phyloP scores from a whole-genome alignment of 2,329 filamentous ascomycete genomes.

The Pyricularia grisea region DNA sequence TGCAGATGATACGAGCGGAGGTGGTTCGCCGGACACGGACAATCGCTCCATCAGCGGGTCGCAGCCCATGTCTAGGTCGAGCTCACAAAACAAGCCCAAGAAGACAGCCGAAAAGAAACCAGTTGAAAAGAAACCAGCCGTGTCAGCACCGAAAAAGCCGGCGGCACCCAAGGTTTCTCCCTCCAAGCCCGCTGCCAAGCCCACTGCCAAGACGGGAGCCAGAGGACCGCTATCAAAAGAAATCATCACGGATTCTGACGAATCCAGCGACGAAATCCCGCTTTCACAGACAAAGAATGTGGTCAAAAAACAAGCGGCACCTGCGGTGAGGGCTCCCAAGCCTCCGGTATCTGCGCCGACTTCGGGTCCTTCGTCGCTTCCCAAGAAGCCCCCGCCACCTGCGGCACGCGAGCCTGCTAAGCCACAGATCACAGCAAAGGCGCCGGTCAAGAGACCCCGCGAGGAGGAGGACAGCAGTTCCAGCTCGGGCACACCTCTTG shows the following conservation, averaged over 20 bases:
- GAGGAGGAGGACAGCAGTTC: slow-evolving; percentile 49
- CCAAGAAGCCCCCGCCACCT: slow-evolving; percentile 21
- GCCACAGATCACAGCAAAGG: slow-evolving; percentile 8
- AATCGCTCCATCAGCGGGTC: slow-evolving; percentile 25
- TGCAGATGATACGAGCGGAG: slow-evolving; percentile 34
- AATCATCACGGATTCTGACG: slow-evolving; percentile 45
- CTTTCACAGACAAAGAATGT: slow-evolving; percentile 9
- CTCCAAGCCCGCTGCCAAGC: slow-evolving; percentile 15
- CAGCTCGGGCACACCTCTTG: slow-evolving; percentile 48
- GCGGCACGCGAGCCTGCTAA: slow-evolving; percentile 9
- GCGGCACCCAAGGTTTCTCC: slow-evolving; percentile 22
- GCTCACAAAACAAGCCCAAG: slow-evolving; percentile 42
- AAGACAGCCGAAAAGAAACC: slow-evolving; percentile 47
- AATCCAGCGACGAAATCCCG: slow-evolving; percentile 41
- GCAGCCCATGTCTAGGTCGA: slow-evolving; percentile 38
- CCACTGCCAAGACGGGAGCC: slow-evolving; percentile 24
- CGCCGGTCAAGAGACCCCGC: slow-evolving; percentile 40
- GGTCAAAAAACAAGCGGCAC: background rate
- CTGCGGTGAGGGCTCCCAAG: background rate
- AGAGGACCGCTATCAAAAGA: slow-evolving; percentile 36
- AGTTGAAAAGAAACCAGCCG: slow-evolving; percentile 44
- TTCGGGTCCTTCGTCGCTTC: slow-evolving; percentile 6
- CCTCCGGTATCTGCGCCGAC: slow-evolving; percentile 1
- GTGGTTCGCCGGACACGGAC: slow-evolving; percentile 27
- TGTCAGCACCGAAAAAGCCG: slow-evolving; percentile 30